Conservation (phyloP, 192 early-diverging fungal species). For the Backusella psychrophila region DNA sequence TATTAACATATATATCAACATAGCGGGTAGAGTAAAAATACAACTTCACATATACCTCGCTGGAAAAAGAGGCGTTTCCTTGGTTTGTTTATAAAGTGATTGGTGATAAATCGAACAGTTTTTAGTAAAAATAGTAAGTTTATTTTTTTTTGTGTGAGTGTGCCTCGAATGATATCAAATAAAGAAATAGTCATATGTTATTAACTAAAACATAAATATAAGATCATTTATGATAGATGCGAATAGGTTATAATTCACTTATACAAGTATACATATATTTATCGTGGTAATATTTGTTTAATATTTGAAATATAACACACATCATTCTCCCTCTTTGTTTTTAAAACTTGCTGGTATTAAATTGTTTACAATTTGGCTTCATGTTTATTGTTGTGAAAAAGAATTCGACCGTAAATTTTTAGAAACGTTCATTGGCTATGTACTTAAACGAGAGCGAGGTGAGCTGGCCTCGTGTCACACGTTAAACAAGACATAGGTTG, state of each 20-base stretch:
- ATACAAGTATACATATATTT: neutral
- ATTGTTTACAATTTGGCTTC: neutral
- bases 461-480: neutral
- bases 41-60: neutral
- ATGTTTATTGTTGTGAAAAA: neutral
- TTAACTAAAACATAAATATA: neutral
- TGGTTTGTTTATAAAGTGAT: neutral
- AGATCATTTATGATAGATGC: neutral
- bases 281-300: neutral
- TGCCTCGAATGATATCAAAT: neutral
- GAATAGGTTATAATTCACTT: neutral
- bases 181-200: neutral
- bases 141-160: conserved; percentile 4
- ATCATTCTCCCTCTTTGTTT: neutral
- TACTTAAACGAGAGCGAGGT: neutral
- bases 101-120: neutral
- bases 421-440: neutral
- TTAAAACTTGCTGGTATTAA: neutral
- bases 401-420: neutral
- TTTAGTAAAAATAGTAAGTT: neutral
- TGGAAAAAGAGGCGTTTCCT: neutral
- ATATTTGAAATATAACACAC: neutral
- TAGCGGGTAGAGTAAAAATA: neutral
- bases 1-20: neutral
- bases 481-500: neutral